phyloP scores from a whole-genome alignment of 1,284 basidiomycete genomes.

The Chalciporus sp. region DNA sequence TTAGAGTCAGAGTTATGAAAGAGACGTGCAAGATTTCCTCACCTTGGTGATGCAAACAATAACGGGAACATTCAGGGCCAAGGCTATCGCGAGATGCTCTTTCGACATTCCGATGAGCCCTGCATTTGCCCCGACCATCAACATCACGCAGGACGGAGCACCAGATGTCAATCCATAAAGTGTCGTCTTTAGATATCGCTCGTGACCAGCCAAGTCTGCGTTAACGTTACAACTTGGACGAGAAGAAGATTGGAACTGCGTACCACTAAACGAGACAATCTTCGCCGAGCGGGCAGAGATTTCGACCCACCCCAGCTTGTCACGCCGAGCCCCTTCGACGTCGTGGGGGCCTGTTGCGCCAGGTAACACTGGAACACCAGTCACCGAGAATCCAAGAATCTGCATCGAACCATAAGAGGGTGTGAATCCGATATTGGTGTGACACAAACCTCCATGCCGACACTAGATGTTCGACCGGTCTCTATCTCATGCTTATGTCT shows the following conservation, averaged over 20 bases:
- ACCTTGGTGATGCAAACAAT: constrained; percentile 96
- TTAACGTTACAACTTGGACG: constrained; percentile 2
- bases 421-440: neutral
- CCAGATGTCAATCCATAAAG: constrained; percentile 94
- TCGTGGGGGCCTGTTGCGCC: constrained; percentile 56
- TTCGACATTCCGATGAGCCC: constrained; percentile 98
- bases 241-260: constrained; percentile 1
- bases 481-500: constrained; percentile 98
- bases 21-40: constrained; percentile 5
- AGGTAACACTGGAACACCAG: constrained; percentile 78
- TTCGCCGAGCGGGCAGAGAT: constrained; percentile 92
- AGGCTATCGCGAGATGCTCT: constrained; percentile 92
- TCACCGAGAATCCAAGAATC: constrained; percentile 85
- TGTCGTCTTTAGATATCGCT: constrained; percentile 91
- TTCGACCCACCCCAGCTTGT: constrained; percentile 94
- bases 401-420: constrained; percentile 31
- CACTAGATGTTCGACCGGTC: constrained; percentile 91
- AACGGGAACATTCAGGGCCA: constrained; percentile 93
- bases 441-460: constrained; percentile 86
- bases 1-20: constrained; percentile 10
- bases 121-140: constrained; percentile 97
- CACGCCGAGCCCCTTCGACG: constrained; percentile 66
- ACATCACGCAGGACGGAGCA: constrained; percentile 91
- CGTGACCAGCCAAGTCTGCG: constrained; percentile 87
- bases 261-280: constrained; percentile 92